Base-by-base conservation (phyloP, 345 rosid species). In the Pelargonium nanum region DNA sequence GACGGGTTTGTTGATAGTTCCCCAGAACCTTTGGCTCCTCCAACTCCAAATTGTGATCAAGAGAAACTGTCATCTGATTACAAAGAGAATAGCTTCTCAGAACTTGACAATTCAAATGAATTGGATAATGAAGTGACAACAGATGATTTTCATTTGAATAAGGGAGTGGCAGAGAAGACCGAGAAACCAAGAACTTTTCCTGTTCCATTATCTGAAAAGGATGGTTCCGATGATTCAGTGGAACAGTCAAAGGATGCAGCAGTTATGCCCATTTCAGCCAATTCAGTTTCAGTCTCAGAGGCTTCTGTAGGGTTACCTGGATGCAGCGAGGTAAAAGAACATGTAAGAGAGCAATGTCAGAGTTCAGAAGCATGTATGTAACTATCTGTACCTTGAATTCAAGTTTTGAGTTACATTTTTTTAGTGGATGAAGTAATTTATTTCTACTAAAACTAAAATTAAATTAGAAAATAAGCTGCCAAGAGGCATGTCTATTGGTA, bases 1-100 rank as follows among this genome's bases (percentile, higher is more conserved):
- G 96, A 86, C 74, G 98, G 98, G 58, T 89, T 89, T 74, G 91
- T 92, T 30, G 96, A 86, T 24, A 77, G 86, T 70, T 70, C 93
- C 44, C 26, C 76, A 1, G 92, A 88, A 19, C 69, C 80, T 53
- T 25, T 68, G 64, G 77, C 82, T 61, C 89, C 85, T 26, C 67
- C 64, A 23, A 83, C 84, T 53, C 84, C 81, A 19, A 70, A 62
- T 56, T 54, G 62, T 5, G 79, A 75, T 20, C 77, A 81, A 30
- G 79, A 78, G 74, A 80, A 82, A 58, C 71, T 75, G 0, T 61
- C 9, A 59, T 34, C 61, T 45, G 71, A 72, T 26, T 53, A 63
- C 68, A 65, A 77, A 61, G 74, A 70, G 60, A 75, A 70, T 28
- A 69, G 22, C 19, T 32, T 59, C 52, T 34, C 74, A 6, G 68